phyloP scores from a whole-genome alignment of 2,329 filamentous ascomycete genomes.

The Nakataea oryzae region DNA sequence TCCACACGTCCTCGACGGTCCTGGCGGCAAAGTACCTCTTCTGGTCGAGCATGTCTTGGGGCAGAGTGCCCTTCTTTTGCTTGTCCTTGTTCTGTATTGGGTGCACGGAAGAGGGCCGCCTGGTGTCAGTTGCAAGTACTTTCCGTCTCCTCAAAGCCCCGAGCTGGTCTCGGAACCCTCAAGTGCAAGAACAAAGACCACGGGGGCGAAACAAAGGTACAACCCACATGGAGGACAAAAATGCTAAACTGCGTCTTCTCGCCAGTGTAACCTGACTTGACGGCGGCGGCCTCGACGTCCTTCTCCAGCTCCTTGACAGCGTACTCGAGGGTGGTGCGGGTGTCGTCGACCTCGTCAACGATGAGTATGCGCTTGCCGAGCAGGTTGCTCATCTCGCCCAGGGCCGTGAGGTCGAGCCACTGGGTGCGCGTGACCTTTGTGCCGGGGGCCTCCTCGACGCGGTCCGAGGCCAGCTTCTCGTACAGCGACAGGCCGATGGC shows the following conservation, averaged over 20 bases:
- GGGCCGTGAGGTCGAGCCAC: constrained; percentile 85
- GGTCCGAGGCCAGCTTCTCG: constrained; percentile 58
- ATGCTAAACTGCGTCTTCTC: constrained; percentile 83
- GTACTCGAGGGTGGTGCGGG: constrained; percentile 86
- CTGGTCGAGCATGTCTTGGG: constrained; percentile 62
- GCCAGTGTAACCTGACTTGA: constrained; percentile 26
- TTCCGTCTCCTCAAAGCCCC: neutral
- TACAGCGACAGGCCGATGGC: constrained; percentile 97
- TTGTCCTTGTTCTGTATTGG: constrained; percentile 82
- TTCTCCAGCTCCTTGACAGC: constrained; percentile 89
- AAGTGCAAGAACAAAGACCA: neutral
- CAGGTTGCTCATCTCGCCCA: constrained; percentile 76
- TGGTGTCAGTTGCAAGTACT: neutral
- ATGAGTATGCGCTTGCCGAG: constrained; percentile 88
- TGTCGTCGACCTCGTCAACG: constrained; percentile 94
- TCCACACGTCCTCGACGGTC: constrained; percentile 92
- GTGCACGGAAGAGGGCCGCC: constrained; percentile 3
- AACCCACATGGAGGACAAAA: constrained; percentile 83
- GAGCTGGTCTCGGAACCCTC: neutral
- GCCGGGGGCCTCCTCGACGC: constrained; percentile 63
- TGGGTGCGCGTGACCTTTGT: constrained; percentile 96
- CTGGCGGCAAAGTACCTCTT: constrained; percentile 74
- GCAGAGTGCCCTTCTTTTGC: constrained; percentile 80
- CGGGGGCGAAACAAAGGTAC: constrained; percentile 5
- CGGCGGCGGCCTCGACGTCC: constrained; percentile 71